These are phyloP conservation scores for Colletotrichum destructivum DNA, from an alignment of 2,329 filamentous ascomycete species.

Conservation along the genomic window DNA sequence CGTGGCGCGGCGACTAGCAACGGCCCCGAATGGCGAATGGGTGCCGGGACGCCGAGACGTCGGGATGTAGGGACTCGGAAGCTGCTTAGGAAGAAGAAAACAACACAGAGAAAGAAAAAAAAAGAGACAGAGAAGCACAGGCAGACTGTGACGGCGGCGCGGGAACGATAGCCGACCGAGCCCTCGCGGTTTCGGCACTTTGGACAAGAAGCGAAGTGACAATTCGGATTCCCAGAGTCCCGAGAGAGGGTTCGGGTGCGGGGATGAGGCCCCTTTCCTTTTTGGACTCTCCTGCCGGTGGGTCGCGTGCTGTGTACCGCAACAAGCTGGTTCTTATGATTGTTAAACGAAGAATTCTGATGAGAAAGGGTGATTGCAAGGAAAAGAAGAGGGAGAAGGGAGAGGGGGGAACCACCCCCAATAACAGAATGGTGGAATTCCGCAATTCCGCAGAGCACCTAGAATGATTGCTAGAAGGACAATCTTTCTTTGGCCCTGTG, in stretches of 20 bases:
- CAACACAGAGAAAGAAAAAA: too few relatives aligned
- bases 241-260: background rate
- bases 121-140: background rate
- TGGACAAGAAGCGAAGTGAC: slow-evolving; percentile 14
- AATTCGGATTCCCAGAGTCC: background rate
- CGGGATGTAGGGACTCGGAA: background rate
- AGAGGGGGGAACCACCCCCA: background rate
- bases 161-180: background rate
- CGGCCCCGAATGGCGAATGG: background rate
- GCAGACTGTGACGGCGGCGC: background rate
- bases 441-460: background rate
- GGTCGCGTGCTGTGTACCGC: background rate
- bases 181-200: slow-evolving; percentile 21
- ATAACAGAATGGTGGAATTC: background rate
- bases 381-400: background rate
- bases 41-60: background rate
- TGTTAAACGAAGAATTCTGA: too few relatives aligned
- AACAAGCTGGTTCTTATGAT: background rate
- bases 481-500: background rate
- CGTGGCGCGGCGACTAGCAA: background rate
- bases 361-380: too few relatives aligned
- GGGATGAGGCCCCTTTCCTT: background rate
- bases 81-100: background rate
- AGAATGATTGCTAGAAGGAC: too few relatives aligned
- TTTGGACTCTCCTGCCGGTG: background rate